A percentile compares a stretch with the other conserved stretches of the same genome.
These are phyloP conservation scores for Yamadazyma triangularis DNA, from an alignment of 1,139 yeast genomes.

Conservation along the genomic window DNA sequence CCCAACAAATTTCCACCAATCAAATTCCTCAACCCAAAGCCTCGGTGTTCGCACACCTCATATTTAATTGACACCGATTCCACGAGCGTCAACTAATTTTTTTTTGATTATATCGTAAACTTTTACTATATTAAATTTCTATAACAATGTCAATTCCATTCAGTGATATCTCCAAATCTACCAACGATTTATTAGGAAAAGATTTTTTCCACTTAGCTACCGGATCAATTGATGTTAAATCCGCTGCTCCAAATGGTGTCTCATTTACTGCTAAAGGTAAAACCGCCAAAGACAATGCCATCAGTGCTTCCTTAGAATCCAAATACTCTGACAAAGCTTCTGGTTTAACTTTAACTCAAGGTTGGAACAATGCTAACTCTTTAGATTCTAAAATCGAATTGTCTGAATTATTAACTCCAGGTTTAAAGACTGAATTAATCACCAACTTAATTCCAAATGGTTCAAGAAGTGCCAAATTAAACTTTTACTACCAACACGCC, in stretches of 20 bases:
- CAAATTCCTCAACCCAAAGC: background rate
- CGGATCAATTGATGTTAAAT: constrained; percentile 84
- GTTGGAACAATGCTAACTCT: constrained; percentile 94
- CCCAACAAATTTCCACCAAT: background rate
- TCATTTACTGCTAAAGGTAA: constrained; percentile 93
- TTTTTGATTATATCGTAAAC: background rate
- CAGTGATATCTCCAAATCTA: constrained; percentile 85
- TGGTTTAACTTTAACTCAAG: constrained; percentile 92
- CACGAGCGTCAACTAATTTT: background rate
- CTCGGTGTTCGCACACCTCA: constrained; percentile 1
- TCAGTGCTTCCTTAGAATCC: constrained; percentile 88
- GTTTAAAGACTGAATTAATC: constrained; percentile 88
- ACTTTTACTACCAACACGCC: constrained; percentile 89
- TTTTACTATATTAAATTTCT: too few species aligned
- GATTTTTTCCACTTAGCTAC: constrained; percentile 93
- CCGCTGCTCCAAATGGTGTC: constrained; percentile 95
- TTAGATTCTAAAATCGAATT: constrained; percentile 92
- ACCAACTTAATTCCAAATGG: constrained; percentile 87
- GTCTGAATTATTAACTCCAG: constrained; percentile 89
- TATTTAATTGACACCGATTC: background rate
- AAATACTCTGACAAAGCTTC: constrained; percentile 91
- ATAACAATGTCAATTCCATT: constrained; percentile 49
- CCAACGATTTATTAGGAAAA: constrained; percentile 83
- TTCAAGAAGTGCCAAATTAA: constrained; percentile 85
- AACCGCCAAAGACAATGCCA: constrained; percentile 76